Base-by-base conservation (phyloP, 2,329 filamentous ascomycete genomes). In the Alternaria triticimaculans region DNA sequence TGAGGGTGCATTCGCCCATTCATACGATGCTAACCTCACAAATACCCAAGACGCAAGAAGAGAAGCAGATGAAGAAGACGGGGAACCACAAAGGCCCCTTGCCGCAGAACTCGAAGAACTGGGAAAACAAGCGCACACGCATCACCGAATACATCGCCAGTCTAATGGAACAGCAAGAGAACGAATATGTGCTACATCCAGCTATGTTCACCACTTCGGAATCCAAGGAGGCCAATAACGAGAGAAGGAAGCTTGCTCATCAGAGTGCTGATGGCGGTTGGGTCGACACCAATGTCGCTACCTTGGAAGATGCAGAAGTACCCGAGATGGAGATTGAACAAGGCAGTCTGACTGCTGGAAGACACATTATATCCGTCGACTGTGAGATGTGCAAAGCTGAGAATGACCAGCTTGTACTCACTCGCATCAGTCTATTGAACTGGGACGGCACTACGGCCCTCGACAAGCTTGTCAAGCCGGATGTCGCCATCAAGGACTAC, bases 351-450 rank as follows among this genome's bases (percentile, higher is more conserved):
- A 96, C 93, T 0, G 92, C 89, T 28, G 96, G 94, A 37, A 88
- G 93, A 66, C 87, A 90, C 41, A 83, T 97, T 11, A 83, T 96
- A 53, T 91, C 93, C 2, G 84, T 99, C 58, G 96, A 99, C 78
- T 99, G 96, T 81, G 96, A 99, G 81, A 99, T 99, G 96, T 97
- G 94, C 78, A 90, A 93, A 82, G 96, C 94, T 3, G 92, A 90
- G 63, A 89, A 91, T 64, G 89, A 89, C 51, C 88, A 92, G 68
- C 93, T 91, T 67, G 93, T 94, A 37, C 88, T 99, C 46, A 96
- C 96, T 2, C 89, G 96, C 60, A 91, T 98, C 77, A 97, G 94
- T 77, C 80, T 98, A 43, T 84, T 99, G 8, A 84, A 89, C 64
- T 99, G 96, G 95, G 88, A 94, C 70, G 94, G 94, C 53, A 87